phyloP scores from a whole-genome alignment of 352 stramenopile species.

The Phytopythium ostracodes region DNA sequence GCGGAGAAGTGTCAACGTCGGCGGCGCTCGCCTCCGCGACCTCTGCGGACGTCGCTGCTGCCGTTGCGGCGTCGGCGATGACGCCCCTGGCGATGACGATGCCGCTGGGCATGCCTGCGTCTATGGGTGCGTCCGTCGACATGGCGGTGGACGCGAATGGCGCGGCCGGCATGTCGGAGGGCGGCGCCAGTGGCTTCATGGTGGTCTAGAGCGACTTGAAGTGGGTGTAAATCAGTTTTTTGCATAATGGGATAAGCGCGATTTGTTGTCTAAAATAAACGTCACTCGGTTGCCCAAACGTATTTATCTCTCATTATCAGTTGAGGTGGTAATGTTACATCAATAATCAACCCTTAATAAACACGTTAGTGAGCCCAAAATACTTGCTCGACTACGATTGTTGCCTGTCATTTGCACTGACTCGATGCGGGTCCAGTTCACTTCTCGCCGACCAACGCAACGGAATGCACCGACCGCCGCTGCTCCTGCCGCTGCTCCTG shows the following conservation, averaged over 20 bases:
- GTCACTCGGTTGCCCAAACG: neutral
- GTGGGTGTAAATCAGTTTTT: neutral
- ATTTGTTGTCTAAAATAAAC: slow-evolving; percentile 1
- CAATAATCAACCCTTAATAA: too few species aligned
- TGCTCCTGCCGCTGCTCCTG: slow-evolving; percentile 7
- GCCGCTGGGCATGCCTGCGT: slow-evolving; percentile 16
- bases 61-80: neutral
- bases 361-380: neutral
- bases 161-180: neutral
- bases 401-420: neutral
- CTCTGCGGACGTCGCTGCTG: neutral
- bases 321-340: too few species aligned
- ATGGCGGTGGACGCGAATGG: slow-evolving; percentile 2
- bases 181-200: slow-evolving; percentile 4
- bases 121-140: slow-evolving; percentile 1
- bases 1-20: slow-evolving; percentile 1
- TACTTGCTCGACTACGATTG: neutral
- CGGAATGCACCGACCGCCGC: neutral
- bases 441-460: neutral
- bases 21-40: neutral
- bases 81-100: slow-evolving; percentile 17
- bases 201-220: neutral
- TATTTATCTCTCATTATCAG: neutral
- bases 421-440: neutral
- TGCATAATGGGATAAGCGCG: neutral